Base-by-base conservation (phyloP, 2,329 filamentous ascomycete species). In the Exophiala aquamarina region DNA sequence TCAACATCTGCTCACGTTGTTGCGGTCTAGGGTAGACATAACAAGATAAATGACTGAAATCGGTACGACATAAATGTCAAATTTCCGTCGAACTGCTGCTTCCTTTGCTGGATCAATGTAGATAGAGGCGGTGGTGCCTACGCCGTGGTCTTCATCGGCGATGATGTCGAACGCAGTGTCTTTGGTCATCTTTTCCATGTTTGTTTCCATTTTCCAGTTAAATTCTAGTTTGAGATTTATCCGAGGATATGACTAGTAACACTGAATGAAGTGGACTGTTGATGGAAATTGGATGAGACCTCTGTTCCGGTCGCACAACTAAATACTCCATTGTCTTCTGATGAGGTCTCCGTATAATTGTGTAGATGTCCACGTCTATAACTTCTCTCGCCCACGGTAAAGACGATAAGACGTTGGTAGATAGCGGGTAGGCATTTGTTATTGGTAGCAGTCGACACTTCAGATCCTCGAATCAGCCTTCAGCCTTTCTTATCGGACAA, bases 11-110 rank as follows among this genome's bases (percentile, higher is more conserved):
- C 51, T 64, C 66, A 52, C 66, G 67, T 34, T 61, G 53, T 49
- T 71, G 64, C 44, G 66, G 45, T 76, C 72, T 3, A 76, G 59
- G 0, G 72, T 70, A 2, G 70, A 71, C 40, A 75, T 73, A 2
- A 76, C 60, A 11, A 52, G 26, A 34, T 35, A 52, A 14, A 46
- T 35, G 37, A 49, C 23, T 3, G 50, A 35, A 2, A 38, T 11
- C 4, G 54, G 54, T 3, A 55, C 26, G 5, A 55, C 46, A 29
- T 46, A 55, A 2, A 48, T 50, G 43, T 55, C 52, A 38, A 57
- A 57, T 19, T 57, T 55, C n/a, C 52, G 20, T 11, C 44, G 33
- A 11, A 46, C 54, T 6, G 48, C 41, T 41, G 32, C 38, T 23
- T 57, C 54, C 23, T 23, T 35, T 13, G 31, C 52, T 7, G 54